These are phyloP conservation scores for Tylopilus subfusipes DNA, from an alignment of 768 basidiomycete genomes.

Conservation along the genomic window DNA sequence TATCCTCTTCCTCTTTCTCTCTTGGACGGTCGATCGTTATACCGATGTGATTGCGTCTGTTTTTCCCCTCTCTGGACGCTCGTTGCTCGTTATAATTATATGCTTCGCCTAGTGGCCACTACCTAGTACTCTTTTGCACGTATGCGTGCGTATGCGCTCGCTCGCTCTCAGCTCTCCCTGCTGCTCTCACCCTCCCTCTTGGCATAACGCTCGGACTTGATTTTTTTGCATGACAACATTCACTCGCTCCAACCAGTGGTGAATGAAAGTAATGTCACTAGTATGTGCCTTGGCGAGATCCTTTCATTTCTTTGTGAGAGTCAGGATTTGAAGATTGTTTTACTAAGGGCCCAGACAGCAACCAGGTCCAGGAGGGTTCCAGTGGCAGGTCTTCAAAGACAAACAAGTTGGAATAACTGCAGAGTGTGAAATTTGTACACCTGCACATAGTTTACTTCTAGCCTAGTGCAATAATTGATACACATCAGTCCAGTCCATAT, in stretches of 20 bases:
- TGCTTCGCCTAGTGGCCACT: not conserved
- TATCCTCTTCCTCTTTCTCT: not conserved
- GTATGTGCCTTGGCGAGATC: not conserved
- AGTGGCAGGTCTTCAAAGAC: too few species aligned
- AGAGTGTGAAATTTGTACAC: too few species aligned
- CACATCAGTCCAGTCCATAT: too few species aligned
- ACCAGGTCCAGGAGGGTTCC: too few species aligned
- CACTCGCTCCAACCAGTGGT: not conserved
- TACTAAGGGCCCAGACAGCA: too few species aligned
- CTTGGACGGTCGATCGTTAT: conserved; percentile 6
- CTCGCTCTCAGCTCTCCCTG: not conserved
- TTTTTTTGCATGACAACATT: not conserved
- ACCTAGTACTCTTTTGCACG: not conserved
- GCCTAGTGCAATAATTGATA: too few species aligned
- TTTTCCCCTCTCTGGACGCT: conserved; percentile 11
- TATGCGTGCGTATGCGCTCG: not conserved
- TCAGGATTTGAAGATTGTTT: too few species aligned
- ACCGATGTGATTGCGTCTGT: not conserved
- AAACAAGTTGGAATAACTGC: too few species aligned
- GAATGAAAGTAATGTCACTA: not conserved
- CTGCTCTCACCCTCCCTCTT: not conserved
- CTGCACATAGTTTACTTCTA: too few species aligned
- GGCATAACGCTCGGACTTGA: conserved; percentile 4
- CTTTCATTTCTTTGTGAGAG: too few species aligned
- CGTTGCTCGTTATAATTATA: conserved; percentile 4